Evolutionary conservation across 2,329 filamentous ascomycete species (phyloP).

Genomic region (Colletotrichum phormii): DNA sequence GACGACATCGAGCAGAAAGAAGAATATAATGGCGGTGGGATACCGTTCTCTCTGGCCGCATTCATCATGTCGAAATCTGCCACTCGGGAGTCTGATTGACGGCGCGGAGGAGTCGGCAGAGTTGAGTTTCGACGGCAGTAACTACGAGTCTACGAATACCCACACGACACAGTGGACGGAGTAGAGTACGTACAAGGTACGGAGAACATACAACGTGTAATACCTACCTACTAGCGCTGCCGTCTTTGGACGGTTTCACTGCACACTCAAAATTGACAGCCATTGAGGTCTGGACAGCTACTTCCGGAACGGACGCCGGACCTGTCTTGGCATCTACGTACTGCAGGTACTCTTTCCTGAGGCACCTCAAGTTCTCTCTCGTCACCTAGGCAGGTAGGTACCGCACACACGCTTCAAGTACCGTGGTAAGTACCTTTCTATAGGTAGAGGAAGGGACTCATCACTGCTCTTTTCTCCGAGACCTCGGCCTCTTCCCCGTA

Average conservation of each 20-base stretch:
- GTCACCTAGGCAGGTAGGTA: background rate
- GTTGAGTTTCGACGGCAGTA: slow-evolving; percentile 4
- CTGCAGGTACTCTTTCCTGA: too few species aligned
- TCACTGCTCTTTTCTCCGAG: background rate
- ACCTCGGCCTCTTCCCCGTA: background rate
- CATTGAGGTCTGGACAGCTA: background rate
- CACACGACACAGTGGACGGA: background rate
- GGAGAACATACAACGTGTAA: too few species aligned
- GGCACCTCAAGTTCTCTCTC: background rate
- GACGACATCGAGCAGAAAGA: background rate
- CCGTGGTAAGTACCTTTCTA: background rate
- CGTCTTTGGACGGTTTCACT: slow-evolving; percentile 27
- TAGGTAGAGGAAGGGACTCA: too few species aligned
- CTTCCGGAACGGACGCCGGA: background rate
- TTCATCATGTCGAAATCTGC: slow-evolving; percentile 15
- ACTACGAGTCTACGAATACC: background rate
- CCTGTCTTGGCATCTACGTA: background rate
- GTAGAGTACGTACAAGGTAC: too few species aligned
- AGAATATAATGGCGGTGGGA: background rate
- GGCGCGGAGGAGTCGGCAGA: slow-evolving; percentile 10
- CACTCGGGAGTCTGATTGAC: slow-evolving; percentile 13
- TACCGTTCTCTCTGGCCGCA: slow-evolving; percentile 3
- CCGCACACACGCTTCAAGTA: too few species aligned
- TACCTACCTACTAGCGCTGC: background rate
- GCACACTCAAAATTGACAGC: background rate